Evolutionary conservation across 352 stramenopile genomes (phyloP), one percentile per base, ranked within the genome.

Genomic region (Phytophthora fragariaefolia): DNA sequence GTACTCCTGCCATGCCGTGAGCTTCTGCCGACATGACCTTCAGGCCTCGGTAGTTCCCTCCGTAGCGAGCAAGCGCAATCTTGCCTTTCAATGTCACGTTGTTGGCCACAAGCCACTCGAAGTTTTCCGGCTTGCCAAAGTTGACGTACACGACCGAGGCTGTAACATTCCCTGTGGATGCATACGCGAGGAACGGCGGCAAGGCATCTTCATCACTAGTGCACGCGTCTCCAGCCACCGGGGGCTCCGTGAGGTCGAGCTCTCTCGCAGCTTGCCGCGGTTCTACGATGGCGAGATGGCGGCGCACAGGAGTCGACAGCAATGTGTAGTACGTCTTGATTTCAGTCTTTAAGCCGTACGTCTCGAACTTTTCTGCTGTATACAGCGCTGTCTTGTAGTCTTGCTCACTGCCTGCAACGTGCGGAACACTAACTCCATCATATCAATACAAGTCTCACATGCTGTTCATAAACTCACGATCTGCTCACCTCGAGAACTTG

Each of bases 71-170:
- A 15, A 94, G 66, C 8, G 90, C 84, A 24, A 95, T 86, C 20
- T 76, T 87, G 30, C 71, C 80, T 22, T 84, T 56, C 7, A 95
- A 66, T 2, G 60, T 69, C 46, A 96, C 79, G 23, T 82, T 82
- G 26, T 66, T 53, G 15, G 51, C 58, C 42, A 80, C 66, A 6
- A 96, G 79, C 45, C 60, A 82, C 40, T 90, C 63, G 52, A 93
- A 94, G 66, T 96, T 85, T 55, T 77, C 55, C 0, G 79, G 89
- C 10, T 72, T 75, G 7, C 87, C 91, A 50, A 92, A 93, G 68
- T 97, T 97, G 32, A 76, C 90, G 71, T 95, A 97, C 38, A 97
- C 86, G 3, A 94, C 58, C 0, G 82, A 69, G 10, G 62, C 73
- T 12, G 72, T 83, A 20, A 93, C 76, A 51, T 90, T 80, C 3